These are phyloP conservation scores for Colletotrichum melonis DNA, from an alignment of 2,329 filamentous ascomycete genomes.

Conservation along the genomic window DNA sequence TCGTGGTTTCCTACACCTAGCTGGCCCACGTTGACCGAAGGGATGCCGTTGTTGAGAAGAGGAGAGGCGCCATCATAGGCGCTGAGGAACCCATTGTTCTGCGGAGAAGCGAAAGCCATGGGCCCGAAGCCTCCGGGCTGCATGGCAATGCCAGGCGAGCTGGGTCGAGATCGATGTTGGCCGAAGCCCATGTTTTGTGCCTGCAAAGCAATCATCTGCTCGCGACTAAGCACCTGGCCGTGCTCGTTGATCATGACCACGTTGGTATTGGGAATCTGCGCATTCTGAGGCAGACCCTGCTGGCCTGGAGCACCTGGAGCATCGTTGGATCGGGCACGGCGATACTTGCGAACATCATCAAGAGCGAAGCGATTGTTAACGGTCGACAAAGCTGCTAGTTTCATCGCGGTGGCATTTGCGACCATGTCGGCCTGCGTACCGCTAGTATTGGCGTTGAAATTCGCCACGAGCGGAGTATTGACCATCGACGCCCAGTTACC, in stretches of 20 bases:
- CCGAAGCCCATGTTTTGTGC: slow-evolving; percentile 70
- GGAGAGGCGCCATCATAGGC: slow-evolving; percentile 83
- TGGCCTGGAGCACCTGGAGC: slow-evolving; percentile 62
- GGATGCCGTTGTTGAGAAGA: slow-evolving; percentile 77
- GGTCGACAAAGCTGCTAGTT: slow-evolving; percentile 93
- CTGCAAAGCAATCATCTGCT: slow-evolving; percentile 86
- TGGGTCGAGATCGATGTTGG: slow-evolving; percentile 85
- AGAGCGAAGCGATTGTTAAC: slow-evolving; percentile 98
- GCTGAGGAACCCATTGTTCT: slow-evolving; percentile 93
- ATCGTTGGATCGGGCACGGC: slow-evolving; percentile 90
- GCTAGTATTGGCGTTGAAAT: slow-evolving; percentile 72
- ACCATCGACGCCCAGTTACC: slow-evolving; percentile 99
- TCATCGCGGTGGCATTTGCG: slow-evolving; percentile 98
- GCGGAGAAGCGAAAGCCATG: slow-evolving; percentile 84
- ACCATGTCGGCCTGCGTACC: slow-evolving; percentile 94
- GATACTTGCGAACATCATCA: slow-evolving; percentile 96
- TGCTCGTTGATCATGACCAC: slow-evolving; percentile 96
- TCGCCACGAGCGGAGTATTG: slow-evolving; percentile 94
- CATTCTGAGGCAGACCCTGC: slow-evolving; percentile 40
- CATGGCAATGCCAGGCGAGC: slow-evolving; percentile 87
- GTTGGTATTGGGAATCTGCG: slow-evolving; percentile 76
- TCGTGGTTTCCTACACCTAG: slow-evolving; percentile 78
- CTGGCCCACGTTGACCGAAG: slow-evolving; percentile 76
- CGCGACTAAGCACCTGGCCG: slow-evolving; percentile 85
- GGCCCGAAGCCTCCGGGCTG: slow-evolving; percentile 69